Conservation (phyloP, 306 rosid genomes). For the Castanea sativa region DNA sequence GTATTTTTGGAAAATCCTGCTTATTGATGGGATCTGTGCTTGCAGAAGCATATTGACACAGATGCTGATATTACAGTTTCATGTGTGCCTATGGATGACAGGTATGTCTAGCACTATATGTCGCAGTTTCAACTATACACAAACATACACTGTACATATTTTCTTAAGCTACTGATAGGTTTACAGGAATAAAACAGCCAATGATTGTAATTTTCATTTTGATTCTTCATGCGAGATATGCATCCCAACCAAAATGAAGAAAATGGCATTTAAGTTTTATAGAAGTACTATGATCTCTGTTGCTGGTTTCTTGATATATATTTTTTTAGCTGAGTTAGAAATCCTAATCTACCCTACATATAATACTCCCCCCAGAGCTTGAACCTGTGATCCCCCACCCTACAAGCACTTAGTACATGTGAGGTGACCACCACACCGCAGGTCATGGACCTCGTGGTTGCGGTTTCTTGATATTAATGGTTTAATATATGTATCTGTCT, state of each 20-base stretch:
- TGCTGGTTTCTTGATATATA: background rate
- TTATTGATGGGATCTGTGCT: conserved; percentile 11
- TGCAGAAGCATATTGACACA: conserved; percentile 85
- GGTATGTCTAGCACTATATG: conserved; percentile 31
- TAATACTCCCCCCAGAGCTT: no score
- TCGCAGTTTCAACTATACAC: background rate
- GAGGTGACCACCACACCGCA: no score
- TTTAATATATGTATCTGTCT: background rate
- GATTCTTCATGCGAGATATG: background rate
- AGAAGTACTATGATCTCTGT: background rate
- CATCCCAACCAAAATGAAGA: background rate
- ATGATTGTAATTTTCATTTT: background rate
- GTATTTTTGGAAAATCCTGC: conserved; percentile 5
- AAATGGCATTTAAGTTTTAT: background rate
- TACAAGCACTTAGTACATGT: no score
- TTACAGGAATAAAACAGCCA: background rate
- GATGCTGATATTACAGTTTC: conserved; percentile 95
- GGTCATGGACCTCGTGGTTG: no score
- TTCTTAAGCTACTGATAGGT: background rate
- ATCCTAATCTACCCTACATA: no score
- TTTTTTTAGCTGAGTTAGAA: no score
- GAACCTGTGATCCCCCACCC: no score
- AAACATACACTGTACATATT: background rate
- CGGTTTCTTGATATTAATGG: background rate
- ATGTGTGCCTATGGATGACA: conserved; percentile 85